Percentiles rank a stretch among this genome's conserved stretches.
phyloP scores from a whole-genome alignment of 371 early-diverging fungal species.

The Zancudomyces culisetae region DNA sequence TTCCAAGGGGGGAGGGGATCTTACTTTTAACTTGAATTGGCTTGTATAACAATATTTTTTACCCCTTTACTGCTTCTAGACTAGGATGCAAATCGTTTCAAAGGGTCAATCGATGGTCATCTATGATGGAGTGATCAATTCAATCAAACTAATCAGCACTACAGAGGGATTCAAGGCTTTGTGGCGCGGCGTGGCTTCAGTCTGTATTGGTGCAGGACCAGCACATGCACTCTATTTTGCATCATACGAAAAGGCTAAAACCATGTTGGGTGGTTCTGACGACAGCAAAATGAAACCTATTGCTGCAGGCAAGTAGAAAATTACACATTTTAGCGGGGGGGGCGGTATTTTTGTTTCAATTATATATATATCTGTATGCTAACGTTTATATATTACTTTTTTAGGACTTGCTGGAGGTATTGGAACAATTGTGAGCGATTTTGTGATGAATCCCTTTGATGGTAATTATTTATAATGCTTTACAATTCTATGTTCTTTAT shows the following conservation, averaged over 20 bases:
- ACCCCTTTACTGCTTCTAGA: no score
- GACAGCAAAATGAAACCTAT: constrained; percentile 29
- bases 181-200: constrained; percentile 84
- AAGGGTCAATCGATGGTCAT: constrained; percentile 25
- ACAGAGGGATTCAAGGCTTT: constrained; percentile 54
- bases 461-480: constrained; percentile 25
- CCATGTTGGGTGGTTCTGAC: constrained; percentile 34
- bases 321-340: constrained; percentile 3
- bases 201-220: constrained; percentile 84
- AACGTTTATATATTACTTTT: background rate
- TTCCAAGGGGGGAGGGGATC: no score
- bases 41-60: no score
- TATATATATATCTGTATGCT: constrained; percentile 12
- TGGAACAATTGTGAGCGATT: constrained; percentile 75
- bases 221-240: constrained; percentile 93
- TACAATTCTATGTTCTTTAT: background rate
- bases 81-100: constrained; percentile 69
- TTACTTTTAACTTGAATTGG: no score
- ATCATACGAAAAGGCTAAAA: constrained; percentile 79
- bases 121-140: constrained; percentile 38
- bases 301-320: constrained; percentile 32
- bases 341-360: no score
- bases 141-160: constrained; percentile 36
- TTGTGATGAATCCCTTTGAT: constrained; percentile 89
- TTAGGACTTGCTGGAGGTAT: constrained; percentile 58